Base-by-base conservation (phyloP, 768 basidiomycete species). In the Panellus pusillus region DNA sequence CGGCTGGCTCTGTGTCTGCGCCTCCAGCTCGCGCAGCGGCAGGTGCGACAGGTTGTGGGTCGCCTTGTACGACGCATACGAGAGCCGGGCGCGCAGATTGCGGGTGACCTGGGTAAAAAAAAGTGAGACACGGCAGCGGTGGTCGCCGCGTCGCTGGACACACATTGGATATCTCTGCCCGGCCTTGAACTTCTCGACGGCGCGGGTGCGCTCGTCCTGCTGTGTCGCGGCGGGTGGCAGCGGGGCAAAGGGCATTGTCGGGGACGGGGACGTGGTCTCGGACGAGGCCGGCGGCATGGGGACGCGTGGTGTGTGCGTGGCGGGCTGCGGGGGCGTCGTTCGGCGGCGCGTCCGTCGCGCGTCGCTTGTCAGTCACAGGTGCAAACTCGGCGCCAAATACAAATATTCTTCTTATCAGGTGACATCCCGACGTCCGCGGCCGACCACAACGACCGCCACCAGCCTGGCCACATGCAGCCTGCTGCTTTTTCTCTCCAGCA, bases 21-120 rank as follows among this genome's bases (percentile, higher is more conserved):
- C 78, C 67, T 93, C 91, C 43, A 91, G 79, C 57, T 91, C 89
- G 63, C 79, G 78, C 44, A 91, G 72, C 41, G 85, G 76, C 45
- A 83, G 73, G 50, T 84, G 80, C 9, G 85, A 74, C 50, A 89
- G 71, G 67, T 90, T 87, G 68, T 90, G 81, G 13, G 79, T 78
- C 5, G 91, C 89, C 72, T 93, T 93, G 79, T 87, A 91, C 1
- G 87, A 86, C 19, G 91, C 91, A 70, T 91, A 90, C 0, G 88
- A 81, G 47, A 93, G 80, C 61, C 90, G 86, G 62, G 90, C 79
- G 57, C 91, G 84, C 52, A 93, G 79, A 49, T 81, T 84, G 66
- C 88, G 87, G 65, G 89, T 89, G 29, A 93, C 82, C 91, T 93
- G 71, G 73, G 72, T 65, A 69, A 70, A 65, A 65, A n/a, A 65